A percentile compares a stretch with the other conserved stretches of the same genome.
phyloP scores from a whole-genome alignment of 2,329 filamentous ascomycete species.

The Exophiala mesophila region DNA sequence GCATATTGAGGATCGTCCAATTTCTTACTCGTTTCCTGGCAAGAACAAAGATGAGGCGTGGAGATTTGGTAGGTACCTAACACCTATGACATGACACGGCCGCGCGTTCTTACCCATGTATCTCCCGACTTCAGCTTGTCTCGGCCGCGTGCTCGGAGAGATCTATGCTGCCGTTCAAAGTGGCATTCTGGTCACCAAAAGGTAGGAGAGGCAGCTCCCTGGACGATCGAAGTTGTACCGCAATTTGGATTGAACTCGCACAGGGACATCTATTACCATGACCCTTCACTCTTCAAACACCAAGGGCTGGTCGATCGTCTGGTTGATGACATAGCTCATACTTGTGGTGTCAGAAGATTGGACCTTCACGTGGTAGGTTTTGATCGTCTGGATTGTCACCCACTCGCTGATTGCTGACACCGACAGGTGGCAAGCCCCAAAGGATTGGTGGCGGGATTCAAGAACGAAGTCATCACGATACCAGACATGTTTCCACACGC shows the following conservation, averaged over 20 bases:
- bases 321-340: slow-evolving; percentile 58
- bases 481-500: slow-evolving; percentile 8
- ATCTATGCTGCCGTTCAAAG: slow-evolving; percentile 49
- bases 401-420: too few relatives aligned
- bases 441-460: slow-evolving; percentile 37
- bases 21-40: slow-evolving; percentile 51
- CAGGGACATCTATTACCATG: slow-evolving; percentile 61
- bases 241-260: too few relatives aligned
- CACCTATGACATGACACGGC: too few relatives aligned
- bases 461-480: slow-evolving; percentile 8
- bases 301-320: slow-evolving; percentile 55
- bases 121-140: slow-evolving; percentile 17
- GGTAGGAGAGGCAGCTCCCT: slow-evolving; percentile 36
- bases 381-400: too few relatives aligned
- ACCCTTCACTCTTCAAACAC: slow-evolving; percentile 54
- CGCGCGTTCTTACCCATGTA: slow-evolving; percentile 15
- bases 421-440: slow-evolving; percentile 42
- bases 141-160: slow-evolving; percentile 47
- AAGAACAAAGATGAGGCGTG: slow-evolving; percentile 52
- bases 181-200: slow-evolving; percentile 51
- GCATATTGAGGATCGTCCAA: slow-evolving; percentile 18
- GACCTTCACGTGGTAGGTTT: slow-evolving; percentile 54
- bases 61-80: slow-evolving; percentile 52
- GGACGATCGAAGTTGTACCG: too few relatives aligned
- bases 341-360: slow-evolving; percentile 51